These are phyloP conservation scores for Pythium vanterpoolii DNA, from an alignment of 352 stramenopile genomes.

Conservation along the genomic window DNA sequence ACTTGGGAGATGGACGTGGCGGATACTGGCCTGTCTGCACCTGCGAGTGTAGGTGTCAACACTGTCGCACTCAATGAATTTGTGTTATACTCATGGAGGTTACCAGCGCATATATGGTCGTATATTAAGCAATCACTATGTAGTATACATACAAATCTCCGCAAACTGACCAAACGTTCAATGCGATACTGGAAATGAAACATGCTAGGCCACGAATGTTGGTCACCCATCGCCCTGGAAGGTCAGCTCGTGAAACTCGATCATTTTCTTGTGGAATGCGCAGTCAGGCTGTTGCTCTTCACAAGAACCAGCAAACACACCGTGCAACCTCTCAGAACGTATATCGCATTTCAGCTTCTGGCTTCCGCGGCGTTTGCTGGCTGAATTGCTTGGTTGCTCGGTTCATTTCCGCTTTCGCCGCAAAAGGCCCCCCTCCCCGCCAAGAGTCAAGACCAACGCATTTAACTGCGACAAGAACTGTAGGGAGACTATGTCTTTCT, in stretches of 20 bases:
- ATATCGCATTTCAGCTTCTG: conserved; percentile 5
- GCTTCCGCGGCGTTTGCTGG: not conserved
- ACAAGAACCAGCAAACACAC: conserved; percentile 27
- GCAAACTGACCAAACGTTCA: not conserved
- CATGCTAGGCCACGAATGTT: conserved; percentile 14
- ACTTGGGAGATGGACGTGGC: not conserved
- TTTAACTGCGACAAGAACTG: conserved; percentile 68
- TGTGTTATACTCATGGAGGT: not conserved
- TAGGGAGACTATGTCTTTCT: conserved; percentile 89
- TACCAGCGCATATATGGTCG: not conserved
- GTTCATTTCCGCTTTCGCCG: conserved; percentile 71
- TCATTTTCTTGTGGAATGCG: conserved; percentile 35
- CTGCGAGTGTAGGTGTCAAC: conserved; percentile 19
- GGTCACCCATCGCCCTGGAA: conserved; percentile 3
- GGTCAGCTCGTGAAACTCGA: conserved; percentile 21
- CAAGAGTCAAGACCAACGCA: conserved; percentile 48
- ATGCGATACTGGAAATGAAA: not conserved
- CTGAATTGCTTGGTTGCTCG: not conserved
- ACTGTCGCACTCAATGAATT: conserved; percentile 7
- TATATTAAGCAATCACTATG: not conserved
- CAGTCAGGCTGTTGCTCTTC: conserved; percentile 15
- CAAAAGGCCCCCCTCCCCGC: conserved; percentile 55
- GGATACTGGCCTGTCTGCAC: conserved; percentile 6
- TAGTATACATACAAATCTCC: not conserved
- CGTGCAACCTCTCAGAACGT: conserved; percentile 12